Evolutionary conservation across 1,284 basidiomycete species (phyloP).

Genomic region (Coriolopsis trogii): DNA sequence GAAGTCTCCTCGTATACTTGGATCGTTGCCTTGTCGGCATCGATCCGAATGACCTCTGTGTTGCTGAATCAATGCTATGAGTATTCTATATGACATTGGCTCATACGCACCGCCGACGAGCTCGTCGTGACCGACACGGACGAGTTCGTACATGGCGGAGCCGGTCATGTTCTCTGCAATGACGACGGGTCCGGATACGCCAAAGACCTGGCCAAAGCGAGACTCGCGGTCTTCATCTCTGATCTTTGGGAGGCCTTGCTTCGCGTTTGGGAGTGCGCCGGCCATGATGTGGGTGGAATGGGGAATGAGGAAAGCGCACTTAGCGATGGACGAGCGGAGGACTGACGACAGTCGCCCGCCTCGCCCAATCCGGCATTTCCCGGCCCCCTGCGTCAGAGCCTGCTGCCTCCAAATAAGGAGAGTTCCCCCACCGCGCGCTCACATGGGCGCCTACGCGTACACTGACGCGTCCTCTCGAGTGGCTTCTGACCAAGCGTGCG

Average conservation of each 20-base stretch:
- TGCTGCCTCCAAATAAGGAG: conserved; percentile 14
- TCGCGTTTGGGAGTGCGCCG: conserved; percentile 90
- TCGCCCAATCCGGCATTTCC: conserved; percentile 7
- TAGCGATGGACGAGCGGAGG: conserved; percentile 13
- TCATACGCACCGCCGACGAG: conserved; percentile 84
- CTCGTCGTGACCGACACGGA: conserved; percentile 95
- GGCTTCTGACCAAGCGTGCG: conserved; percentile 19
- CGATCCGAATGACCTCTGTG: conserved; percentile 95
- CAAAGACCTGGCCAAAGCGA: conserved; percentile 89
- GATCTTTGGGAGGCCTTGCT: conserved; percentile 84
- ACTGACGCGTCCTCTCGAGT: conserved; percentile 38
- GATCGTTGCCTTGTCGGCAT: conserved; percentile 95
- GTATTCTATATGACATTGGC: background rate
- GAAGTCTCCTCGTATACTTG: conserved; percentile 99
- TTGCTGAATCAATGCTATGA: background rate
- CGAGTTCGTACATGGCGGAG: conserved; percentile 96
- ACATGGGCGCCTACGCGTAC: conserved; percentile 23
- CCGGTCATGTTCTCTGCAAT: conserved; percentile 97
- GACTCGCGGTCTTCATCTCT: conserved; percentile 89
- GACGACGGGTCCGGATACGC: conserved; percentile 96
- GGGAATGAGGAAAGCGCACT: conserved; percentile 9
- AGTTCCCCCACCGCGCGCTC: background rate
- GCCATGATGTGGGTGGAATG: conserved; percentile 59
- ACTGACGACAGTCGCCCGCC: conserved; percentile 22
- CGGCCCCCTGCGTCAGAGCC: conserved; percentile 20